Conservation (phyloP, 1,284 basidiomycete genomes). For the Apiotrichum mycotoxinovorans region DNA sequence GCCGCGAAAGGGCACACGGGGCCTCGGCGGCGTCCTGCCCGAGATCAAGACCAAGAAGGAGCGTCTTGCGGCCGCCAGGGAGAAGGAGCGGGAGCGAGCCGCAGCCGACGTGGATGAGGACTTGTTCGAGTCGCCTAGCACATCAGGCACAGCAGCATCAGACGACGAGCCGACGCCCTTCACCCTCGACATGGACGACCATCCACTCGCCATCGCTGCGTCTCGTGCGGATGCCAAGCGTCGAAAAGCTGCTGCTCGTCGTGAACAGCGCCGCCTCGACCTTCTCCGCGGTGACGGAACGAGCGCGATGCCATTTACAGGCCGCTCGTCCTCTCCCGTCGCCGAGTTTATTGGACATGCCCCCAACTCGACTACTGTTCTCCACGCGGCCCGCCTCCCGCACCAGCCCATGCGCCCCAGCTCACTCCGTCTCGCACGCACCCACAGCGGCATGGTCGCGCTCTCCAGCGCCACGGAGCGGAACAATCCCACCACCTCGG, state of each 20-base stretch:
- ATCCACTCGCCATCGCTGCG: not conserved
- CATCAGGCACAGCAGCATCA: not conserved
- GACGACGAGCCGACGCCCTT: slow-evolving; percentile 31
- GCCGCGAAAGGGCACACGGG: slow-evolving; percentile 26
- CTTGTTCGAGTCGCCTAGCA: slow-evolving; percentile 6
- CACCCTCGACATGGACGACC: slow-evolving; percentile 26
- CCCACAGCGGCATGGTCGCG: slow-evolving; percentile 6
- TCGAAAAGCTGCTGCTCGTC: slow-evolving; percentile 25
- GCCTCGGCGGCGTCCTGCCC: slow-evolving; percentile 8
- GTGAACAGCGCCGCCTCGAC: slow-evolving; percentile 39
- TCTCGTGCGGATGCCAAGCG: slow-evolving; percentile 29
- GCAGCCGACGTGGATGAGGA: not conserved
- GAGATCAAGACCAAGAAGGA: slow-evolving; percentile 7
- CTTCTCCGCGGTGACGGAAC: slow-evolving; percentile 47
- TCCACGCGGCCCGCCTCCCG: not conserved
- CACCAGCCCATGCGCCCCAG: slow-evolving; percentile 12
- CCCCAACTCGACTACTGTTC: not conserved
- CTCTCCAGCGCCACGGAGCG: slow-evolving; percentile 8
- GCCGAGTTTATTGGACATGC: slow-evolving; percentile 19
- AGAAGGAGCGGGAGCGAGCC: not conserved
- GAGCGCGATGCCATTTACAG: slow-evolving; percentile 5
- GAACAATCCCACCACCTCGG: not conserved
- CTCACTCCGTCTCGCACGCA: slow-evolving; percentile 26
- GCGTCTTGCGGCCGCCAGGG: slow-evolving; percentile 5
- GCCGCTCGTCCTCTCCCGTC: slow-evolving; percentile 7